Evolutionary conservation across 352 stramenopile species (phyloP), one percentile per base, ranked within the genome.

Genomic region (Nothophytophthora sp.): DNA sequence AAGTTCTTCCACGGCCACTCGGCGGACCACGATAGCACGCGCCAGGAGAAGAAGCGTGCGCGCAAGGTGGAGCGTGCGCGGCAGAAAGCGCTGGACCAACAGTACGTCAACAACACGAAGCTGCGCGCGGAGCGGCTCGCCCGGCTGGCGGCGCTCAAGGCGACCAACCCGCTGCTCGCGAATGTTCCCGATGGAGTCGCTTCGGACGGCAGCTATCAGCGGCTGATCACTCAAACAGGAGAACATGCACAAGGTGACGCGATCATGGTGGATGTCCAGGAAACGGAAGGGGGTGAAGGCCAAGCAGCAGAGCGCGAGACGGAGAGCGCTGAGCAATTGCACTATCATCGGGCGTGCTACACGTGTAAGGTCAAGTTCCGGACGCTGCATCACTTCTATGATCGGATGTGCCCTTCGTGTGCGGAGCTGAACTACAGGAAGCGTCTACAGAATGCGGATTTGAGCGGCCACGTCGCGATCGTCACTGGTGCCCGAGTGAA

Each of bases 401-500:
- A 98, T 60, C 90, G 95, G 51, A 63, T 99, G 24, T 99, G 96
- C 70, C 92, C 92, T n/a, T 55, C 65, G 0, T 99, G 96, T 63
- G 93, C 96, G 0, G 58, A 76, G 39, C 74, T 98, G 29, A 98
- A 98, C 76, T 99, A 86, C 64, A 62, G 85, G 34, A 99, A 99
- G 68, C 75, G 96, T 15, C 63, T 96, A 55, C 86, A 98, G 63
- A 92, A 76, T 2, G 82, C 81, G 0, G 63, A 98, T 46, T 56
- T 98, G 44, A 60, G 29, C 2, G 81, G 71, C 30, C 83, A 88
- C 41, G 70, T 97, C 3, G 91, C 90, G 7, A 63, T 98, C 18
- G 86, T 98, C 7, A 98, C 96, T 0, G 94, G 94, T 36, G 90
- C 89, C 5, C 77, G 96, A 22, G 93, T 99, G 33, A 99, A 99